Evolutionary conservation across 352 stramenopile genomes (phyloP), one percentile per base, ranked within the genome.

Genomic region (Peronospora belbahrii): DNA sequence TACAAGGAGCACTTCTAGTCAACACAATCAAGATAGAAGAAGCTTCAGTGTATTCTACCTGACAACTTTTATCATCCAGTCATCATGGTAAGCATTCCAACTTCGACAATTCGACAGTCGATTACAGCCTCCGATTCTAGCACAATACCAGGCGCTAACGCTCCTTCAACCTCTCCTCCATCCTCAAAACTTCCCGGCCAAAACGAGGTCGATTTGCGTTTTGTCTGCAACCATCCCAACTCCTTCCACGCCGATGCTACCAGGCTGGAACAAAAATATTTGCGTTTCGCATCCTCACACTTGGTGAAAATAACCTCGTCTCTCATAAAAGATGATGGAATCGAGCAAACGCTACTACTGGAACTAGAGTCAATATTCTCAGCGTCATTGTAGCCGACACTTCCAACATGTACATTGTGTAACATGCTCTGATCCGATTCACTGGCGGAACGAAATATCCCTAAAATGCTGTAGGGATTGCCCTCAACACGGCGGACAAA

Each of bases 191-290:
- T 90, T 17, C 81, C 78, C 0, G 81, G 81, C 81, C 81, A 93
- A 44, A 88, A 93, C 24, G 84, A 86, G 24, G 68, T 89, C 4
- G 73, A 69, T 20, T 73, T 81, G 11, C 74, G 72, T 15, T 50
- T 82, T 1, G 76, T 88, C 5, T 83, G 37, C 23, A 93, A 50
- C 81, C 81, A 93, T 0, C 78, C 78, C 4, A 93, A 22, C 11
- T 90, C 65, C 46, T 88, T 89, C 37, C 87, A 71, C 8, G 78
- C 71, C n/a, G 78, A 74, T 4, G 81, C 81, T 9, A 76, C 81
- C 7, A 93, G 63, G 27, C 78, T 88, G 10, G 81, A 93, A 43
- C 81, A 93, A 64, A 93, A 90, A 42, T 89, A 93, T 57, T 90
- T 90, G 31, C 70, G 74, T 49, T 83, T 81, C 18, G 42, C 48